These are phyloP conservation scores for Penicillium angulare DNA, from an alignment of 495 filamentous ascomycete species.

Conservation along the genomic window DNA sequence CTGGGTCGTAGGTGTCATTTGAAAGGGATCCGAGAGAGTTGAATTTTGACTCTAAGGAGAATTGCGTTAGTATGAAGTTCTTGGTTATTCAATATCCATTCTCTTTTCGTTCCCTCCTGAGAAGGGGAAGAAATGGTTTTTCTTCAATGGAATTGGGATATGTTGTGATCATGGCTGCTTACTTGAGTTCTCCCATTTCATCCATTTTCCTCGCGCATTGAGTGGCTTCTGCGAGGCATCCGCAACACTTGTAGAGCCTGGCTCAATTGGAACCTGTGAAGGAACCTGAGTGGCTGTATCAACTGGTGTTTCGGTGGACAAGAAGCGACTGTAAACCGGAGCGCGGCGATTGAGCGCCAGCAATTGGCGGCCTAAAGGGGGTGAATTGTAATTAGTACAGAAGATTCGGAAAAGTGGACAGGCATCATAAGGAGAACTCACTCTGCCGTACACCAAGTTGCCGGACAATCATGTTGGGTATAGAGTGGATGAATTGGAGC, in stretches of 20 bases:
- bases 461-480: conserved; percentile 45
- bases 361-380: conserved; percentile 41
- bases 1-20: conserved; percentile 57
- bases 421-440: conserved; percentile 22
- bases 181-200: conserved; percentile 1
- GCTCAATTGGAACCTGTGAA: conserved; percentile 8
- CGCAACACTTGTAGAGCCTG: too few relatives aligned
- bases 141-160: too few relatives aligned
- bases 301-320: conserved; percentile 34
- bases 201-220: not conserved
- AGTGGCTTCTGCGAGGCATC: conserved; percentile 2
- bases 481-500: conserved; percentile 12
- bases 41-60: conserved; percentile 29
- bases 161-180: not conserved
- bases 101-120: too few relatives aligned
- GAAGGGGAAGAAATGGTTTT: too few relatives aligned
- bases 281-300: conserved; percentile 25
- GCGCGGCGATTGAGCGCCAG: conserved; percentile 36
- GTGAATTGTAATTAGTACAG: conserved; percentile 6
- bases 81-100: not conserved
- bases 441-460: conserved; percentile 43
- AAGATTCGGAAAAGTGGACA: not conserved
- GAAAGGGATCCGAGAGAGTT: conserved; percentile 30
- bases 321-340: conserved; percentile 36
- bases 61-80: not conserved